Evolutionary conservation across 495 filamentous ascomycete genomes (phyloP).

Genomic region (Penicillium silybi): DNA sequence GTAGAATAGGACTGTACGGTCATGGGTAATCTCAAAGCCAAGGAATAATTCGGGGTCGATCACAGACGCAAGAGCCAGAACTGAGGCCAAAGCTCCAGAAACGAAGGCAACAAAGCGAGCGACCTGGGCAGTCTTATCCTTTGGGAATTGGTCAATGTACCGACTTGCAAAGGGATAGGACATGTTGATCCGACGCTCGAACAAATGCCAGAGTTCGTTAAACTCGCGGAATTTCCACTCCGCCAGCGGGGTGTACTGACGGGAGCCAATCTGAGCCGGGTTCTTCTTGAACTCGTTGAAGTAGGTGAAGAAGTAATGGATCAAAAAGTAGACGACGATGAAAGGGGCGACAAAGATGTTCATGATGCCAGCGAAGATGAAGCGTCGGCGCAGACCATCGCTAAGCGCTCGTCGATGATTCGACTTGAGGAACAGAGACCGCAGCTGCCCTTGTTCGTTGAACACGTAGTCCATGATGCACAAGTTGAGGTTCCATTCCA

Average conservation of each 20-base stretch:
- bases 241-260: constrained; percentile 87
- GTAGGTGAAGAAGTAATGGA: constrained; percentile 87
- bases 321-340: constrained; percentile 72
- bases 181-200: constrained; percentile 85
- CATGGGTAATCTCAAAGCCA: constrained; percentile 81
- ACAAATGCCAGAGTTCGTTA: constrained; percentile 92
- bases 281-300: constrained; percentile 96
- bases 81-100: constrained; percentile 76
- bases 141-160: constrained; percentile 95
- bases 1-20: constrained; percentile 81
- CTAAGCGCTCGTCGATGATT: constrained; percentile 76
- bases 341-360: constrained; percentile 83
- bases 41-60: constrained; percentile 88
- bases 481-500: constrained; percentile 85
- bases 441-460: constrained; percentile 77
- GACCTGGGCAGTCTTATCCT: constrained; percentile 82
- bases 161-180: constrained; percentile 88
- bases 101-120: constrained; percentile 83
- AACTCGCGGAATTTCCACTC: constrained; percentile 99
- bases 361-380: constrained; percentile 77
- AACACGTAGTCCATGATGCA: constrained; percentile 94
- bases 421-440: constrained; percentile 77
- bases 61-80: constrained; percentile 74
- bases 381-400: constrained; percentile 67
- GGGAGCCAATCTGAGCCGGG: constrained; percentile 73